Conservation (phyloP, 2,329 filamentous ascomycete genomes). For the Alternaria gansuensis region DNA sequence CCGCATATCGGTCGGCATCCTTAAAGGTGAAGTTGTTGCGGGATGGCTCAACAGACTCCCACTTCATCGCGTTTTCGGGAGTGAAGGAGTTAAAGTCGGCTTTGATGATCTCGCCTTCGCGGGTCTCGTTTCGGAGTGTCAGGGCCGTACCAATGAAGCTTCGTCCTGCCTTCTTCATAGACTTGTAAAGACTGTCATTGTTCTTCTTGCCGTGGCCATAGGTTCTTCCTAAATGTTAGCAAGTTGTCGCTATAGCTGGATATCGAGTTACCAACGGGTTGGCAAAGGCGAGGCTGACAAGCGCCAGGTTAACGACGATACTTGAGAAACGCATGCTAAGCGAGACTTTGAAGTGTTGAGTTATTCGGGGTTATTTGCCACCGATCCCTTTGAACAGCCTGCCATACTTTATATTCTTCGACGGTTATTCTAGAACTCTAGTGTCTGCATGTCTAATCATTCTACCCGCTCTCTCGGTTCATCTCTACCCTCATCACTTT, state of each 20-base stretch:
- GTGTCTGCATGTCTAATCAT: constrained; percentile 21
- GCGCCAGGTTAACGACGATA: constrained; percentile 35
- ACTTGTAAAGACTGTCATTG: constrained; percentile 38
- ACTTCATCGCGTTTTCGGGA: constrained; percentile 43
- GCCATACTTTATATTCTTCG: constrained; percentile 26
- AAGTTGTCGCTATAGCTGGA: neutral
- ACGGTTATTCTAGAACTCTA: constrained; percentile 35
- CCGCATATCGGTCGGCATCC: constrained; percentile 48
- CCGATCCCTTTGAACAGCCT: constrained; percentile 5
- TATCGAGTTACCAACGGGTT: constrained; percentile 18
- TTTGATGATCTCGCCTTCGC: constrained; percentile 37
- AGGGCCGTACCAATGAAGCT: constrained; percentile 41
- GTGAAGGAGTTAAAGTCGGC: constrained; percentile 46
- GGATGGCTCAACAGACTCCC: constrained; percentile 51
- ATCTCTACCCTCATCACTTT: constrained; percentile 12
- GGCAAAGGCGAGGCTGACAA: constrained; percentile 36
- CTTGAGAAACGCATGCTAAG: constrained; percentile 41
- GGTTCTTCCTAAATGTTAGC: constrained; percentile 10
- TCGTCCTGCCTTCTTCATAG: constrained; percentile 34
- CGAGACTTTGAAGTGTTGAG: constrained; percentile 6
- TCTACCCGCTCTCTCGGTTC: constrained; percentile 24
- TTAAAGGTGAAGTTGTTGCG: constrained; percentile 52
- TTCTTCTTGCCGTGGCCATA: constrained; percentile 16
- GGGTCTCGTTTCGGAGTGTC: constrained; percentile 38
- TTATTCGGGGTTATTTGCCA: constrained; percentile 17